Evolutionary conservation across 495 filamentous ascomycete genomes (phyloP).

Genomic region (Acidiella bohemica): DNA sequence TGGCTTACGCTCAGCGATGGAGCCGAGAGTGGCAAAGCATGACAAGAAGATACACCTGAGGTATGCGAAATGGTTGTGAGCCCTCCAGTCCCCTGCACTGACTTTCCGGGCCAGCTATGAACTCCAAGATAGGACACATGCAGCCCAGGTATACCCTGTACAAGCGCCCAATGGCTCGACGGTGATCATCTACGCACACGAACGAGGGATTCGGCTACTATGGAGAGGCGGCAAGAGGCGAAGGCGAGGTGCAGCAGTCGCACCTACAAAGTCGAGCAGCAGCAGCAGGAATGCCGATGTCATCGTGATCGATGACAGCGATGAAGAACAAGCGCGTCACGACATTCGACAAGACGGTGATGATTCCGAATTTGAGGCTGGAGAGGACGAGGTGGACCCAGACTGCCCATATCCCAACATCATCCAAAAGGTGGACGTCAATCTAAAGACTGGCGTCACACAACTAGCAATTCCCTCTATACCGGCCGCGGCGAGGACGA

Average conservation of each 20-base stretch:
- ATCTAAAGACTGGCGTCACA: conserved; percentile 26
- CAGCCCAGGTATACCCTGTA: conserved; percentile 61
- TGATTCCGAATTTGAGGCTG: conserved; percentile 37
- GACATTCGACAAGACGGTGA: conserved; percentile 53
- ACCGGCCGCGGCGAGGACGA: not conserved
- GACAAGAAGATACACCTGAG: conserved; percentile 39
- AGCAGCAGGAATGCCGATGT: conserved; percentile 47
- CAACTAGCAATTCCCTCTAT: conserved; percentile 27
- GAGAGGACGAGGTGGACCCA: conserved; percentile 47
- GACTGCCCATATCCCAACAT: conserved; percentile 34
- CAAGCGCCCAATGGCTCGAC: conserved; percentile 71
- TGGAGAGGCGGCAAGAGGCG: conserved; percentile 58
- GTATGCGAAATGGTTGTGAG: too few species aligned
- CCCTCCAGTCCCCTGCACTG: too few species aligned
- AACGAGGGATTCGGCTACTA: conserved; percentile 59
- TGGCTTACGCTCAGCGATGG: conserved; percentile 6
- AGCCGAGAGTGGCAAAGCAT: conserved; percentile 22
- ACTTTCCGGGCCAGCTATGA: conserved; percentile 72
- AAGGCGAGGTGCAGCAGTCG: not conserved
- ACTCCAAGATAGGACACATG: conserved; percentile 57
- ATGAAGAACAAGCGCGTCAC: conserved; percentile 42
- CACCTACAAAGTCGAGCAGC: conserved; percentile 30
- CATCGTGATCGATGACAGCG: conserved; percentile 71
- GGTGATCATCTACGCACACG: conserved; percentile 69
- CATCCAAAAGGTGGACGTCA: conserved; percentile 26